Evolutionary conservation across 495 filamentous ascomycete genomes (phyloP).

Genomic region (Penicillium chermesinum): DNA sequence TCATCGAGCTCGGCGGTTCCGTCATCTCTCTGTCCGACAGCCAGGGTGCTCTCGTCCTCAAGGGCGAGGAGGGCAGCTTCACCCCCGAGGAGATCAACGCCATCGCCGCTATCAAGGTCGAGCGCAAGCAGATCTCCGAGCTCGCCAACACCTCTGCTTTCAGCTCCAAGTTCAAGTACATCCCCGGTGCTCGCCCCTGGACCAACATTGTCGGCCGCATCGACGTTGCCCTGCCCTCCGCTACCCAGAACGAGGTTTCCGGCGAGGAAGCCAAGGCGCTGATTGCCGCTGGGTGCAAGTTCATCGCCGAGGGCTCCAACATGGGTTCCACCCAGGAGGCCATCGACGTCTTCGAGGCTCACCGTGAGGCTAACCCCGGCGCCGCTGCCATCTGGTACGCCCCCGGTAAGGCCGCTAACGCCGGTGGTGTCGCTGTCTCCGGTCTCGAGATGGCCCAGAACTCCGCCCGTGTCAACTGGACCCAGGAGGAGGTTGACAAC

Average conservation of each 20-base stretch:
- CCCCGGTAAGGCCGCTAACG: conserved; percentile 90
- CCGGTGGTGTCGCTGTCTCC: conserved; percentile 94
- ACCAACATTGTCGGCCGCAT: conserved; percentile 70
- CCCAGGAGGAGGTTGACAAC: conserved; percentile 81
- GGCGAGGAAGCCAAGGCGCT: conserved; percentile 82
- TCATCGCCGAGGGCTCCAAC: conserved; percentile 96
- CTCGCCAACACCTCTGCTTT: conserved; percentile 46
- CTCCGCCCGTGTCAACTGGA: conserved; percentile 79
- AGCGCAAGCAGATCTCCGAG: conserved; percentile 73
- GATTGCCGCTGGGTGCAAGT: conserved; percentile 68
- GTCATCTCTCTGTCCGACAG: conserved; percentile 94
- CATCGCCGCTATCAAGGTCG: conserved; percentile 81
- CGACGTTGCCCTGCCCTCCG: conserved; percentile 86
- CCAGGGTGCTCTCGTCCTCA: conserved; percentile 75
- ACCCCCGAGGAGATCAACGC: conserved; percentile 67
- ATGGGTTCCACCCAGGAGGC: conserved; percentile 98
- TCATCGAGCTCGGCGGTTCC: conserved; percentile 89
- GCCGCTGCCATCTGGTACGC: conserved; percentile 85
- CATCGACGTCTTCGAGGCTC: conserved; percentile 87
- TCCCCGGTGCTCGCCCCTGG: conserved; percentile 87
- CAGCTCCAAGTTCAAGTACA: conserved; percentile 75
- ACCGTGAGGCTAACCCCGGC: conserved; percentile 64
- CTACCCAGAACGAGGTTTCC: conserved; percentile 96
- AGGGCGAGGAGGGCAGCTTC: conserved; percentile 55
- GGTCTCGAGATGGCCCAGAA: conserved; percentile 99